Evolutionary conservation across 2,329 filamentous ascomycete species (phyloP).

Genomic region (Fusarium mundagurra): DNA sequence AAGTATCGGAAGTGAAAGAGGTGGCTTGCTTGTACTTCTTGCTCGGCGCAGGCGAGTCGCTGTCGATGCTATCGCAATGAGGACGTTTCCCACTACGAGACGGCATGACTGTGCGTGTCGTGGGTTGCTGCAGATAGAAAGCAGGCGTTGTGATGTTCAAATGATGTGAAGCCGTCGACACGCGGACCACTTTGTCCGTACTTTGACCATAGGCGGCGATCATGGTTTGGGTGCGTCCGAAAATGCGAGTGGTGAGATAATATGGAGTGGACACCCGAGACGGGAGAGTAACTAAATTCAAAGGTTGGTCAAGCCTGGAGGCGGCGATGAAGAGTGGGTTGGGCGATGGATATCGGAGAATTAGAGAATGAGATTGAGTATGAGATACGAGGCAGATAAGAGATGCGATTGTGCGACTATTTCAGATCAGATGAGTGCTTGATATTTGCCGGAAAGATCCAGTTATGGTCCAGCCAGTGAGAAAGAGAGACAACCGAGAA

Average conservation of each 20-base stretch:
- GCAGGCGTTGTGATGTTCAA: constrained; percentile 14
- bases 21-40: constrained; percentile 42
- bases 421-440: constrained; percentile 36
- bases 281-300: background rate
- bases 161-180: constrained; percentile 19
- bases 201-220: constrained; percentile 22
- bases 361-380: background rate
- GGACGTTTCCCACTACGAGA: constrained; percentile 37
- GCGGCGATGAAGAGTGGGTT: background rate
- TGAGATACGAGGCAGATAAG: constrained; percentile 20
- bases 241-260: background rate
- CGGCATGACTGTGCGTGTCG: constrained; percentile 26
- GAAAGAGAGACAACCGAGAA: constrained; percentile 22
- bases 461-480: constrained; percentile 31
- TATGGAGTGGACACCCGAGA: background rate
- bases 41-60: constrained; percentile 33
- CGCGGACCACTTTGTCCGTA: constrained; percentile 20
- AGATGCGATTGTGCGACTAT: constrained; percentile 4
- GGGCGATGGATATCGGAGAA: constrained; percentile 1
- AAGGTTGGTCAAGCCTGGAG: background rate
- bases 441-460: constrained; percentile 31
- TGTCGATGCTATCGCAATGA: constrained; percentile 32
- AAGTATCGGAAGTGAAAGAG: constrained; percentile 38
- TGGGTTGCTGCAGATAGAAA: constrained; percentile 18
- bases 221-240: background rate